Evolutionary conservation across 2,329 filamentous ascomycete genomes (phyloP), one percentile per base, ranked within the genome.

Genomic region (Anisogramma anomala): DNA sequence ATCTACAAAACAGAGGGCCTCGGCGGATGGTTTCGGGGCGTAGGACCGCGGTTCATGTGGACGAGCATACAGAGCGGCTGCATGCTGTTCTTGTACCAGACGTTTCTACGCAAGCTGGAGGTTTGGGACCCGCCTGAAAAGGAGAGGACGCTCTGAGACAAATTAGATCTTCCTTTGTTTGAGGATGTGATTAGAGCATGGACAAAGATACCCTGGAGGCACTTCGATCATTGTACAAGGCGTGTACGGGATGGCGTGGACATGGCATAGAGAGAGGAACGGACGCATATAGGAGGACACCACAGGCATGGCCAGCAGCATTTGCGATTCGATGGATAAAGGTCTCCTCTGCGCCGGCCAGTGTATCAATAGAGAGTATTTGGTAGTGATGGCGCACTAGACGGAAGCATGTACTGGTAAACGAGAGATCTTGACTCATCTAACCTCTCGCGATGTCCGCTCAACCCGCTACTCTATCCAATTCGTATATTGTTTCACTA

Each of bases 51-150:
- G 40, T 82, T 82, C 43, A 85, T 96, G 11, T 98, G 91, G 91
- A 98, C 91, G 17, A 94, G 89, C 55, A 85, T 96, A 43, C 91
- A 98, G 66, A 94, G 84, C 55, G 84, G 88, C 31, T 94, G 86
- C 50, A 96, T 96, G 89, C 69, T 96, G 57, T 88, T 96, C 52
- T 68, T 95, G 59, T 96, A 96, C 61, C 89, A 96, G 65, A 82
- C 80, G 46, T 68, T 96, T 42, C 64, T 96, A 56, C 79, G 82
- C 54, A 77, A 80, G 61, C 72, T 96, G 50, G 82, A 88, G 42
- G 51, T 61, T 30, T 64, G 64, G 57, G 49, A 64, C 44, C 64
- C 65, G 14, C 9, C 25, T 1, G 43, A 37, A 25, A 31, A 37
- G 15, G 45, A 47, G 20, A 45, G 26, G 32, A 28, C 39, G 1